Conservation (phyloP, 805 yeast species). For the Myxozyma udenii region DNA sequence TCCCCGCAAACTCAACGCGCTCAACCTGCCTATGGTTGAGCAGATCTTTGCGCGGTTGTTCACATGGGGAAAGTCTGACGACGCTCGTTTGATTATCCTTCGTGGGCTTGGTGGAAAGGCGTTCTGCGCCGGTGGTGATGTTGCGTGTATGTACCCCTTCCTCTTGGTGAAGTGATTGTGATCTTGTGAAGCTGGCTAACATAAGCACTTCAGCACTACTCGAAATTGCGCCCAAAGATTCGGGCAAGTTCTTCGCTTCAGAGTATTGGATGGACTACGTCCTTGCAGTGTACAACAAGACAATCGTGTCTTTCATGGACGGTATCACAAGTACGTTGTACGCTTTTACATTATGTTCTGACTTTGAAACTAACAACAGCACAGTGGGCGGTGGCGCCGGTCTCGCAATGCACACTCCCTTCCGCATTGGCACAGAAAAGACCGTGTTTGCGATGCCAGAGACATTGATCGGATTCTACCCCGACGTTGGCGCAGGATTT, state of each 20-base stretch:
- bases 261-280: conserved; percentile 82
- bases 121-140: conserved; percentile 96
- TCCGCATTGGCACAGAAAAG: conserved; percentile 87
- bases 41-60: conserved; percentile 66
- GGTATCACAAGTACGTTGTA: conserved; percentile 61
- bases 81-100: conserved; percentile 63
- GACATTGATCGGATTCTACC: conserved; percentile 92
- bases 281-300: conserved; percentile 79
- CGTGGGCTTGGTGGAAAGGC: conserved; percentile 62
- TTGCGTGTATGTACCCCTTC: conserved; percentile 42
- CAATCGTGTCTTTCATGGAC: conserved; percentile 78
- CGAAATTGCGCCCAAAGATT: conserved; percentile 43
- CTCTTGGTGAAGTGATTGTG: background rate
- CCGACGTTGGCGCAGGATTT: conserved; percentile 93
- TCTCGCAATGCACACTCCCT: conserved; percentile 81
- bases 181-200: too few species aligned
- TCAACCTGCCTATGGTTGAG: conserved; percentile 70
- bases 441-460: conserved; percentile 97
- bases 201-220: conserved; percentile 50
- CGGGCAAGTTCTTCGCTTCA: conserved; percentile 61
- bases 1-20: conserved; percentile 77
- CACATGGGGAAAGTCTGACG: conserved; percentile 48
- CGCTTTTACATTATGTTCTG: background rate
- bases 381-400: conserved; percentile 97
- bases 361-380: background rate